Conservation (phyloP, 225 moss, liverwort and hornwort genomes). For the Rhytidiadelphus loreus region DNA sequence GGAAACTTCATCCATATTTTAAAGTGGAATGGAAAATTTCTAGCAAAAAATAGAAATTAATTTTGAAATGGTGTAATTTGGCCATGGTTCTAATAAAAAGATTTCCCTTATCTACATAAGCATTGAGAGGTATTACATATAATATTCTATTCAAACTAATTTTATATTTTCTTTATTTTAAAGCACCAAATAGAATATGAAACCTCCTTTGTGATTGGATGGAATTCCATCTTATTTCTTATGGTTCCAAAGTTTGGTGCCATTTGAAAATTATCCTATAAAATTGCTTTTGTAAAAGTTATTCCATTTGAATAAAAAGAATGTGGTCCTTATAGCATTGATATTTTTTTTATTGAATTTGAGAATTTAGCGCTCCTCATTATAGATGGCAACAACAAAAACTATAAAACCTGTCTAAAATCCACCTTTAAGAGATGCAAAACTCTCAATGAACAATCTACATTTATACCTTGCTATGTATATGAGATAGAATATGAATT, state of each 20-base stretch:
- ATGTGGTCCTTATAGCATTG: rapidly evolving
- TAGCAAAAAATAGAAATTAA: not conserved
- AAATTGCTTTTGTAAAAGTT: not conserved
- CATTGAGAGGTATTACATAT: not conserved
- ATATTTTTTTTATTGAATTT: not conserved
- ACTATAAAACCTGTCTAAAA: not conserved
- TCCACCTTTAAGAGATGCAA: too few species aligned
- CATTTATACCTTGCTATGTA: not conserved
- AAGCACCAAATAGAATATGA: not conserved
- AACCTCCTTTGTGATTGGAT: not conserved
- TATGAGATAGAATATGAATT: not conserved
- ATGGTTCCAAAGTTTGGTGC: not conserved
- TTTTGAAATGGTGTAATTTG: not conserved
- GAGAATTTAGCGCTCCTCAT: not conserved
- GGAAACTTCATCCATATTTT: not conserved
- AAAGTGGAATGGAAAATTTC: not conserved
- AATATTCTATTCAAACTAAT: not conserved
- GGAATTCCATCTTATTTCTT: not conserved
- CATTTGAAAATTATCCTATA: not conserved
- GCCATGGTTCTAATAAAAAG: not conserved
- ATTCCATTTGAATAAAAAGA: not conserved
- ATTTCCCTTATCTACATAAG: too few species aligned
- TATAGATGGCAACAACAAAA: not conserved
- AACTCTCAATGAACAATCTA: not conserved
- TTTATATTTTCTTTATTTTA: not conserved